Conservation (phyloP, 176 grass and related monocot species). For the Triticum turgidum region DNA sequence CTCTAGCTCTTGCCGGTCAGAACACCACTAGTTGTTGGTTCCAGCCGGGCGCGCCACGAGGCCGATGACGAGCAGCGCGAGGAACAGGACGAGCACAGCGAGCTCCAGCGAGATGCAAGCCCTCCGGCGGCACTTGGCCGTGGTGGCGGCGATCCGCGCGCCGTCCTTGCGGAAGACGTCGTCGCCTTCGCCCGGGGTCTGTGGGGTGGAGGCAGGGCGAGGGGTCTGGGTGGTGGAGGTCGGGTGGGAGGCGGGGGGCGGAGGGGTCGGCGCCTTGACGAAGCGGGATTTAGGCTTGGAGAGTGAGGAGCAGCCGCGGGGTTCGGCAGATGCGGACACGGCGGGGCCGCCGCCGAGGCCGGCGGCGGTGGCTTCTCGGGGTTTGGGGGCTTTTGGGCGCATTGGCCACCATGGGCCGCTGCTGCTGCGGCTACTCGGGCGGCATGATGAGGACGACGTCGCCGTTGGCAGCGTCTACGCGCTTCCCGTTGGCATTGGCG, state of each 20-base stretch:
- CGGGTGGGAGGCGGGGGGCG: background rate
- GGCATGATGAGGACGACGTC: conserved; percentile 48
- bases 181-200: conserved; percentile 53
- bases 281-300: conserved; percentile 74
- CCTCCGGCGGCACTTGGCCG: conserved; percentile 42
- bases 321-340: no score
- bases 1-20: no score
- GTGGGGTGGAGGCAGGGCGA: conserved; percentile 45
- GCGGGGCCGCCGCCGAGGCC: no score
- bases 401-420: no score
- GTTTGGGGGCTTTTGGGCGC: conserved; percentile 1
- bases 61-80: conserved; percentile 66
- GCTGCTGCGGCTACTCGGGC: background rate
- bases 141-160: background rate
- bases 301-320: conserved; percentile 34
- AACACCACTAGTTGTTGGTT: no score
- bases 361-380: conserved; percentile 9
- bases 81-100: conserved; percentile 56
- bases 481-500: background rate
- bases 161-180: conserved; percentile 66
- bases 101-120: conserved; percentile 40
- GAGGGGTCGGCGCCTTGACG: conserved; percentile 39
- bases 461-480: background rate
- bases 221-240: conserved; percentile 30
- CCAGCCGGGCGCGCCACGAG: conserved; percentile 33